Evolutionary conservation across 192 early-diverging fungal species (phyloP).

Genomic region (Thamnidium elegans): DNA sequence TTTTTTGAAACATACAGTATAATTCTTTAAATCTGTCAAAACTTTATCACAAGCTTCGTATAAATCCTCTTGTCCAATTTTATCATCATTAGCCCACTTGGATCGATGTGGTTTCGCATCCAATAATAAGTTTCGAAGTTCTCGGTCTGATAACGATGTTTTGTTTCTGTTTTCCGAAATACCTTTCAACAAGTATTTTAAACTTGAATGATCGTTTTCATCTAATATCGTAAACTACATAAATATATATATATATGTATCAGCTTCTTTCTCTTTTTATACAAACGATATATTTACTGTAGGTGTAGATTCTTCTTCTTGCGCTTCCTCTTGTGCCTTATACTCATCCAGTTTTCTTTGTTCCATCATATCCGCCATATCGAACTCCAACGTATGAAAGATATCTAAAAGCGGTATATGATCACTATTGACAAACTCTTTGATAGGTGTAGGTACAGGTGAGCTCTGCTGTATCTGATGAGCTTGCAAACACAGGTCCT

Average conservation of each 20-base stretch:
- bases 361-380: conserved; percentile 55
- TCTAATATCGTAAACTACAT: conserved; percentile 34
- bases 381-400: conserved; percentile 66
- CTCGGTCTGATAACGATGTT: conserved; percentile 59
- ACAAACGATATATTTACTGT: conserved; percentile 8
- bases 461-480: neutral
- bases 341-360: conserved; percentile 43
- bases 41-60: conserved; percentile 87
- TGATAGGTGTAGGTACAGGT: neutral
- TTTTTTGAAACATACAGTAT: conserved; percentile 47
- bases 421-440: neutral
- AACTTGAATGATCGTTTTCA: conserved; percentile 23
- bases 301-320: conserved; percentile 11
- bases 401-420: conserved; percentile 57
- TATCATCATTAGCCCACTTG: conserved; percentile 87
- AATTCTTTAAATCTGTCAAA: conserved; percentile 76
- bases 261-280: too few species aligned
- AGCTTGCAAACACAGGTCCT: neutral
- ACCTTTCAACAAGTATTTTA: conserved; percentile 66
- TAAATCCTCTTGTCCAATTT: conserved; percentile 85
- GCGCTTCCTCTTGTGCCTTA: conserved; percentile 27
- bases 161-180: conserved; percentile 69
- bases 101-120: conserved; percentile 78
- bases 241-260: neutral
- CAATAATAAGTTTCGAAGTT: conserved; percentile 71